Evolutionary conservation across 768 basidiomycete genomes (phyloP), one percentile per base, ranked within the genome.

Genomic region (Termitomyces sp.): DNA sequence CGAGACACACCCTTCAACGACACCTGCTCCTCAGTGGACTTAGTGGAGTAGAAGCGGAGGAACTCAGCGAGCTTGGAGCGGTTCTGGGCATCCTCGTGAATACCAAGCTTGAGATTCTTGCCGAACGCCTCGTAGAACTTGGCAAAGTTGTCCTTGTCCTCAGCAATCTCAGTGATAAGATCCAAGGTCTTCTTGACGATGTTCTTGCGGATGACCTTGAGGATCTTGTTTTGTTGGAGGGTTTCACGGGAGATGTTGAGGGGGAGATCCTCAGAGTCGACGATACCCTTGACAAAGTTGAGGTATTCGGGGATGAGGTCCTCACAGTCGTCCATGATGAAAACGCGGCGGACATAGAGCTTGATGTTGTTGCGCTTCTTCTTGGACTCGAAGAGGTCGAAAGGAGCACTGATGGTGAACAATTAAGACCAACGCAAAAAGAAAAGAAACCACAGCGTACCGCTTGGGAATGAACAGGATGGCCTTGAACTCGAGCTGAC

Each of bases 361-460:
- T 99, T 99, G 84, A 99, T 98, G 89, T 98, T 98, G 85, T 98
- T 98, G 67, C 96, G 92, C 86, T 98, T 98, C 91, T 98, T 98
- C 89, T 99, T 98, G 57, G 91, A 91, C 81, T 99, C 97, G 78
- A 99, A 99, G 71, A 99, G 89, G 69, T 99, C 97, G 75, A 98
- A 98, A 50, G 97, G 97, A 41, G 96, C 97, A 57, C 94, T 94
- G 44, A 41, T 20, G 50, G 6, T 16, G 35, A 10, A 32, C 54
- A 60, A 32, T 49, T n/a, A 35, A 9, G 12, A 59, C 51, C 44
- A 52, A 58, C 13, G 63, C 51, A 16, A 45, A 20, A 12, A 0
- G 31, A 27, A 50, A 31, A 38, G 4, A 51, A 32, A 15, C 70
- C 85, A n/a, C n/a, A n/a, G n/a, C n/a, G 53, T 67, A 91, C 91